Percentiles rank a stretch among this genome's conserved stretches.
phyloP scores from a whole-genome alignment of 257 asterid species.

The Solanum pennellii region DNA sequence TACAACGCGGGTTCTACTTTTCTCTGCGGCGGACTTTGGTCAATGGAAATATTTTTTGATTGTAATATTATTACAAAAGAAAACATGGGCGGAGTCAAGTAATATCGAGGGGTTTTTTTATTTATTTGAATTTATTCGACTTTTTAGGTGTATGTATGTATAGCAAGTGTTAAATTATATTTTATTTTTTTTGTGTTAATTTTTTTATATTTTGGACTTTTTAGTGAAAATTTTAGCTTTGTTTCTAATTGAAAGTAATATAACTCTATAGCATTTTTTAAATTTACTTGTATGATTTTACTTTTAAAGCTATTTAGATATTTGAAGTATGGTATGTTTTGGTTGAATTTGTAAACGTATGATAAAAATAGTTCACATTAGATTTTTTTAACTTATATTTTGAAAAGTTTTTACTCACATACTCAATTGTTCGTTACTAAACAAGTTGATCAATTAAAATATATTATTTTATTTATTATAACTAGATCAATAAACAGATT shows the following conservation, averaged over 20 bases:
- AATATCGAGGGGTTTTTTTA: too few species aligned
- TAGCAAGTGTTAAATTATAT: too few species aligned
- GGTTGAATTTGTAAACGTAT: background rate
- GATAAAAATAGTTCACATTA: background rate
- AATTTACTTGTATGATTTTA: background rate
- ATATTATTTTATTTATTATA: background rate
- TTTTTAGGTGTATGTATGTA: too few species aligned
- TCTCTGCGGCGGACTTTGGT: background rate
- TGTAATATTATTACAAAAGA: background rate
- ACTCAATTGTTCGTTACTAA: background rate
- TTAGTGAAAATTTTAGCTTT: background rate
- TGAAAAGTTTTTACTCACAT: background rate
- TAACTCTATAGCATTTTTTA: too few species aligned
- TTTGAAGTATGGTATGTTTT: background rate
- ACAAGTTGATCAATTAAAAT: background rate
- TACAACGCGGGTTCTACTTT: conserved; percentile 3
- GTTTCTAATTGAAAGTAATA: fast-evolving
- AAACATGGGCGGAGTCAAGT: background rate
- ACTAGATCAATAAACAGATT: too few species aligned
- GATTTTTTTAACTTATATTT: background rate
- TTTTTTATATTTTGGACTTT: too few species aligned
- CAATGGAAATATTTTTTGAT: background rate
- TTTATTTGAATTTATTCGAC: too few species aligned
- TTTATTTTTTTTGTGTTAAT: background rate
- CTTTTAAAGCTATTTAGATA: background rate